These are phyloP conservation scores for Phycomyces blakesleeanus DNA, from an alignment of 192 early-diverging fungal species.

Conservation along the genomic window DNA sequence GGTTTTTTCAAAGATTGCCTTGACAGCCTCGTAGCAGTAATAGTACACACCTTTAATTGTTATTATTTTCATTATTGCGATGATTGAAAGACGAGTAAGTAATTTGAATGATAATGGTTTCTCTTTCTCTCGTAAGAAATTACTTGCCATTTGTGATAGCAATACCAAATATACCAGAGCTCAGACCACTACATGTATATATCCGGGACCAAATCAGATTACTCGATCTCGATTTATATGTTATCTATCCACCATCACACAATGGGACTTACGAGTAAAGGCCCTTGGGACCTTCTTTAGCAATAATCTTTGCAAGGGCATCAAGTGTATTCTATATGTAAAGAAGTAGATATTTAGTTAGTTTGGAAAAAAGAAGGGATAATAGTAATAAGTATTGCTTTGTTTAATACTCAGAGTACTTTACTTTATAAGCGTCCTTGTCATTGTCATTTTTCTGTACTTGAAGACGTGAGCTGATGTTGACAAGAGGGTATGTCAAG, in stretches of 20 bases:
- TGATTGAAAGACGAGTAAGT: too few relatives aligned
- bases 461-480: conserved; percentile 76
- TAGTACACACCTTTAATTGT: conserved; percentile 54
- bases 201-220: background rate
- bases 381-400: too few relatives aligned
- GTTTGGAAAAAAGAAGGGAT: too few relatives aligned
- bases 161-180: conserved; percentile 94
- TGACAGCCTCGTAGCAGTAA: conserved; percentile 87
- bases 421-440: conserved; percentile 61
- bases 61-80: too few relatives aligned
- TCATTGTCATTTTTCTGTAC: conserved; percentile 62
- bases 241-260: background rate
- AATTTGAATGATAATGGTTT: too few relatives aligned
- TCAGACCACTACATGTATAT: conserved; percentile 64
- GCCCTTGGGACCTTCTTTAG: conserved; percentile 82
- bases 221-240: too few relatives aligned
- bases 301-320: conserved; percentile 85
- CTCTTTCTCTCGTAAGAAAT: too few relatives aligned
- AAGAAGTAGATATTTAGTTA: background rate
- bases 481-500: conserved; percentile 87
- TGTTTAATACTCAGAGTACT: background rate
- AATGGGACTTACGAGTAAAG: conserved; percentile 75
- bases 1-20: conserved; percentile 76
- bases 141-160: conserved; percentile 86
- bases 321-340: conserved; percentile 53